phyloP scores from a whole-genome alignment of 352 stramenopile species.

The Pythium angustatum region DNA sequence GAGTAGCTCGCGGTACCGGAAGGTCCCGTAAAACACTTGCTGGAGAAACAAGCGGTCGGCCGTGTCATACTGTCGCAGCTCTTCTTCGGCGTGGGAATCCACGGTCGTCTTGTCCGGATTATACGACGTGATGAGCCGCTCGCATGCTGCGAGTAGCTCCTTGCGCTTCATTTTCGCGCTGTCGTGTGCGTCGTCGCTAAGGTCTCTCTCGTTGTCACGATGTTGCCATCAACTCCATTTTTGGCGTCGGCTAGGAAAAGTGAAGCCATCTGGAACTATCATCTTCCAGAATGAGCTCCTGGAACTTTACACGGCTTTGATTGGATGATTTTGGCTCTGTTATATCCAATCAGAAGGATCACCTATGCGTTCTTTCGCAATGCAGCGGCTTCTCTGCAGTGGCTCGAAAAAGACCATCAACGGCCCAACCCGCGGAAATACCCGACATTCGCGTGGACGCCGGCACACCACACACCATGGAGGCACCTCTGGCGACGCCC shows the following conservation, averaged over 20 bases:
- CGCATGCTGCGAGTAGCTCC: constrained; percentile 61
- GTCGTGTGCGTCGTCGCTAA: neutral
- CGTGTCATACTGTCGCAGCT: constrained; percentile 41
- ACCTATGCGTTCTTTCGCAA: constrained; percentile 16
- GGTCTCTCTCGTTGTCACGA: neutral
- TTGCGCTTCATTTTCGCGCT: constrained; percentile 67
- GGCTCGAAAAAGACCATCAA: constrained; percentile 22
- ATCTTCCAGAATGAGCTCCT: neutral
- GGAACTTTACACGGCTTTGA: constrained; percentile 2
- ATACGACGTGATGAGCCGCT: constrained; percentile 79
- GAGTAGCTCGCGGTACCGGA: constrained; percentile 86
- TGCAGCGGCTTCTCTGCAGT: neutral
- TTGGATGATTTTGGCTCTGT: neutral
- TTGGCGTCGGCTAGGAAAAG: constrained; percentile 5
- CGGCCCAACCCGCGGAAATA: neutral
- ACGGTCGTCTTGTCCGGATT: constrained; percentile 72
- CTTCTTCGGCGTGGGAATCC: constrained; percentile 73
- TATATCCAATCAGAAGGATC: constrained; percentile 8
- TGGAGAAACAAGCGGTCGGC: constrained; percentile 75
- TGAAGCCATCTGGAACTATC: constrained; percentile 27
- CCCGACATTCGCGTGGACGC: neutral
- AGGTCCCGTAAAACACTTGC: constrained; percentile 90
- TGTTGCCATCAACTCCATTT: constrained; percentile 12
- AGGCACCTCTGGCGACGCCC: neutral
- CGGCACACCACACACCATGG: neutral